These are phyloP conservation scores for Vaccinium macrocarpon DNA, from an alignment of 148 eudicot species.

Conservation along the genomic window DNA sequence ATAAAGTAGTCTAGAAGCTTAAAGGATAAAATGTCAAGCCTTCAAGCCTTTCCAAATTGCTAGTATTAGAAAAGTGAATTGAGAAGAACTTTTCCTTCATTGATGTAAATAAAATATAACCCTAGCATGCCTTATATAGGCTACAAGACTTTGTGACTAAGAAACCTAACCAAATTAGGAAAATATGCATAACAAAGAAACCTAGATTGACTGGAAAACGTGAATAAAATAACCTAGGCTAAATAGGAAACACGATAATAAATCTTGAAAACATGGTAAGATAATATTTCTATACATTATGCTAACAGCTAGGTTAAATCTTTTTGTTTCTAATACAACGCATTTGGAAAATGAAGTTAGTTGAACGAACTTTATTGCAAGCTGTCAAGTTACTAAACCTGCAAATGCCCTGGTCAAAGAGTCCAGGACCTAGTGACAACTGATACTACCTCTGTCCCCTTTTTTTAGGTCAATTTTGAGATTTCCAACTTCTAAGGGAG, in stretches of 20 bases:
- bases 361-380: not conserved
- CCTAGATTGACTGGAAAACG: too few species aligned
- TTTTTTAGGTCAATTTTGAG: not conserved
- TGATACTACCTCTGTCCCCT: not conserved
- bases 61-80: too few species aligned
- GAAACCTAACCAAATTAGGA: too few species aligned
- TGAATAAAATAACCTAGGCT: too few species aligned
- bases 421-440: not conserved
- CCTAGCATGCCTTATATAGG: too few species aligned
- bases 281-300: too few species aligned
- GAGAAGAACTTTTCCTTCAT: too few species aligned
- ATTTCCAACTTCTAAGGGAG: not conserved
- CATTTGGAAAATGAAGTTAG: not conserved
- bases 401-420: not conserved
- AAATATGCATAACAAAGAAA: too few species aligned
- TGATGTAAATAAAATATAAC: too few species aligned
- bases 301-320: not conserved
- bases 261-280: too few species aligned
- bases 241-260: too few species aligned
- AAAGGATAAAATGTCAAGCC: not conserved
- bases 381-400: not conserved
- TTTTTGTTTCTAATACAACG: not conserved
- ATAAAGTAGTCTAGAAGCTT: not conserved
- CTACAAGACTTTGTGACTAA: too few species aligned
- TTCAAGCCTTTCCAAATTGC: not conserved